phyloP scores from a whole-genome alignment of 2,329 filamentous ascomycete genomes.

The Westerdykella ornata region DNA sequence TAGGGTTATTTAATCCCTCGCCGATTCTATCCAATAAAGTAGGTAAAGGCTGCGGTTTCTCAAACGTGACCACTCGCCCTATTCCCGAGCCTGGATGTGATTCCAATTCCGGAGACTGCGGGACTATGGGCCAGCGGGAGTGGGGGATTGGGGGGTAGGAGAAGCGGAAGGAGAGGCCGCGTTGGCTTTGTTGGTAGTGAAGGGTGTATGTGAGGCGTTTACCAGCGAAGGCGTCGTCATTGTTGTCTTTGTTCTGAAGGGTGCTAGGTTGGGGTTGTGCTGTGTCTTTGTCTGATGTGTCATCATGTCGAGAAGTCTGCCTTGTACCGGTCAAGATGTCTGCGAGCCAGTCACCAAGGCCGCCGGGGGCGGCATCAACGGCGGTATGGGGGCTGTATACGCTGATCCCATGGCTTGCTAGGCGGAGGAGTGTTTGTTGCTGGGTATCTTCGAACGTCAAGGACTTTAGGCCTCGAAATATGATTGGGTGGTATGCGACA shows the following conservation, averaged over 20 bases:
- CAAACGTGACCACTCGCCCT: slow-evolving; percentile 55
- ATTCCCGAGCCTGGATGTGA: slow-evolving; percentile 49
- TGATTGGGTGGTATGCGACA: slow-evolving; percentile 92
- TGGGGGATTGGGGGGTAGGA: slow-evolving; percentile 36
- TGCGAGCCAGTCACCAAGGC: slow-evolving; percentile 90
- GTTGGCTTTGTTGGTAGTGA: slow-evolving; percentile 46
- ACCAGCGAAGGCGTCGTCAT: slow-evolving; percentile 35
- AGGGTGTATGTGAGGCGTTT: slow-evolving; percentile 41
- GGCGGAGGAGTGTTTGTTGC: slow-evolving; percentile 73
- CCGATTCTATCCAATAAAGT: slow-evolving; percentile 57
- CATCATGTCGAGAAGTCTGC: no score
- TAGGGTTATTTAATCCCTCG: slow-evolving; percentile 59
- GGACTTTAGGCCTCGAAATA: slow-evolving; percentile 87
- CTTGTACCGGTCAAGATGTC: slow-evolving; percentile 65
- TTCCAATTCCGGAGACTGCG: slow-evolving; percentile 38
- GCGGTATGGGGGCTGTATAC: slow-evolving; percentile 96
- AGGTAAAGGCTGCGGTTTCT: slow-evolving; percentile 47
- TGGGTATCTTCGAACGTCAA: slow-evolving; percentile 79
- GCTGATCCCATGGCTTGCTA: slow-evolving; percentile 81
- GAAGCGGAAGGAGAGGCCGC: slow-evolving; percentile 23
- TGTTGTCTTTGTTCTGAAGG: slow-evolving; percentile 10
- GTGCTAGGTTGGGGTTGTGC: slow-evolving; percentile 1
- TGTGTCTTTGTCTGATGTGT: slow-evolving; percentile 10
- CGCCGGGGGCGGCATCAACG: slow-evolving; percentile 75
- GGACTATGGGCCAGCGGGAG: slow-evolving; percentile 49